phyloP scores from a whole-genome alignment of 371 early-diverging fungal genomes.

The Syncephalastrum monosporum region DNA sequence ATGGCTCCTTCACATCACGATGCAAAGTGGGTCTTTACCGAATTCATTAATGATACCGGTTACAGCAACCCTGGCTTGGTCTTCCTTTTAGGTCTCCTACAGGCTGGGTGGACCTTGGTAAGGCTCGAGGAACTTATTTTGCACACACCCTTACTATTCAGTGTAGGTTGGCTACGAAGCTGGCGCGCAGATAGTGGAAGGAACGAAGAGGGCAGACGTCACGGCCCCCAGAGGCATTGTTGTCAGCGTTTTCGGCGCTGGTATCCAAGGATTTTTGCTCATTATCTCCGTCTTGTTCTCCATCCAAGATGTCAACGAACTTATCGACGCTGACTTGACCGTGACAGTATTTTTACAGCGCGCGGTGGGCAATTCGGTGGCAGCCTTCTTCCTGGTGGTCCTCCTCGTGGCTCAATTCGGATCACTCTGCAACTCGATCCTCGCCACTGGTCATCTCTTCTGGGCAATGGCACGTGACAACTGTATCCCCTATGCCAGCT shows the following conservation, averaged over 20 bases:
- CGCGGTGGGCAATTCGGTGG: constrained; percentile 16
- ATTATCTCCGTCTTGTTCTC: constrained; percentile 30
- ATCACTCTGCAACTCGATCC: constrained; percentile 22
- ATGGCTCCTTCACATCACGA: constrained; percentile 8
- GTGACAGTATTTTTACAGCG: constrained; percentile 20
- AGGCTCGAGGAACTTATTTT: constrained; percentile 4
- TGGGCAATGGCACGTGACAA: constrained; percentile 32
- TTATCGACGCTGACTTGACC: constrained; percentile 17
- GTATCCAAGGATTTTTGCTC: constrained; percentile 28
- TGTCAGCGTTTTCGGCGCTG: constrained; percentile 24
- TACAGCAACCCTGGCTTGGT: constrained; percentile 22
- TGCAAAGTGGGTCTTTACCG: constrained; percentile 32
- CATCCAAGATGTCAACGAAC: constrained; percentile 30
- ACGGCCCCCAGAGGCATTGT: constrained; percentile 39
- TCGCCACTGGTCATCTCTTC: constrained; percentile 19
- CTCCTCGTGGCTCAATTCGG: constrained; percentile 24
- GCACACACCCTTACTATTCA: neutral
- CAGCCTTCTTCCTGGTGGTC: constrained; percentile 27
- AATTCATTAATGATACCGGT: constrained; percentile 33
- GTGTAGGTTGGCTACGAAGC: constrained; percentile 25
- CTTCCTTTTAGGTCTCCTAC: constrained; percentile 32
- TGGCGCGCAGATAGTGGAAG: constrained; percentile 38
- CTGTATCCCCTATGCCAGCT: constrained; percentile 20
- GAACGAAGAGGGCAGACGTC: constrained; percentile 27
- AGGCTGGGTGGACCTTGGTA: constrained; percentile 26